Evolutionary conservation across 441 rosid species (phyloP), one percentile per base, ranked within the genome.

Genomic region (Populus tomentosa): DNA sequence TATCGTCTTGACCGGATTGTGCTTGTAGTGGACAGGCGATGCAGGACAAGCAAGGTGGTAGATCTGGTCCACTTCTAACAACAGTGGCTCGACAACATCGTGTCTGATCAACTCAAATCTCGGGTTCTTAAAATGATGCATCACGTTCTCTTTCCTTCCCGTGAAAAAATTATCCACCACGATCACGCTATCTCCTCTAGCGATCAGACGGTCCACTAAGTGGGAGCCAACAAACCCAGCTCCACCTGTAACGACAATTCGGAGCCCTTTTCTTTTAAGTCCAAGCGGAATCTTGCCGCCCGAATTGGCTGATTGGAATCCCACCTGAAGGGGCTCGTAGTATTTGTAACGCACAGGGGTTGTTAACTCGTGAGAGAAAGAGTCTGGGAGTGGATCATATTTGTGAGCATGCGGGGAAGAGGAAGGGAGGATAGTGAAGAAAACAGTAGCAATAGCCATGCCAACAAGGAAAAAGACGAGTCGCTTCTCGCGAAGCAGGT

Each of bases 171-270:
- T 94, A 16, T 94, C 98, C 3, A 94, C 96, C 21, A 94, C 98
- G 76, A 92, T 92, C 84, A 94, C 98, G 81, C 85, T 94, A 80
- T 94, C 98, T 1, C 98, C 98, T 79, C 98, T 83, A 26, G 85
- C 92, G 0, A 94, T 92, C 84, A 94, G 75, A n/a, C 98, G 87
- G 91, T 94, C 98, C 64, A 94, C 98, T 8, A 94, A 89, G 80
- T 94, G 98, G 0, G 98, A 94, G 64, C 98, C 98, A 0, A 94
- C 98, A 84, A 94, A 94, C 61, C 98, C 98, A 20, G 98, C 98
- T 9, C 98, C 98, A 7, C 98, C 98, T 1, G 98, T 94, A 4
- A 94, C 98, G 6, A 94, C 94, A 76, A 94, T 90, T 78, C 98
- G 77, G 6, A 91, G 79, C 6, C 94, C 94, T 76, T 94, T 92